Percentiles rank a stretch among this genome's conserved stretches.
phyloP scores from a whole-genome alignment of 2,329 filamentous ascomycete species.

The Trichoderma cornu-damae region DNA sequence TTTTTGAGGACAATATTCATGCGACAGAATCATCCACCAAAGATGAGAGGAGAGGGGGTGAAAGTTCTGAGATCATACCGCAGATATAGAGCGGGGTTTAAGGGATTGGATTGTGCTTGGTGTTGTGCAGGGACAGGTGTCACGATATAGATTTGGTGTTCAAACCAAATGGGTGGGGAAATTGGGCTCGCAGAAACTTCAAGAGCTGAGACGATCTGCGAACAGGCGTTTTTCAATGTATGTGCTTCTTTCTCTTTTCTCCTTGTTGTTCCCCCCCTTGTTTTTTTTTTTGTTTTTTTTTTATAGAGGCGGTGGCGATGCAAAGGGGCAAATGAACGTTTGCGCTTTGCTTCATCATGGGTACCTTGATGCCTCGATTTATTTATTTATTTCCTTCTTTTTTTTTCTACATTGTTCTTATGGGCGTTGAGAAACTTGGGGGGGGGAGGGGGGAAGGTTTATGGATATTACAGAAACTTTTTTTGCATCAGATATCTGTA shows the following conservation, averaged over 20 bases:
- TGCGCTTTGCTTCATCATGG: neutral
- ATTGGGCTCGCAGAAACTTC: conserved; percentile 40
- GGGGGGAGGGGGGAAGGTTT: neutral
- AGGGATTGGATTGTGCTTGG: conserved; percentile 4
- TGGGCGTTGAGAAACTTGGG: neutral
- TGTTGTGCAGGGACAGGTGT: conserved; percentile 10
- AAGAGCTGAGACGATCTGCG: conserved; percentile 54
- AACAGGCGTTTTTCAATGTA: conserved; percentile 15
- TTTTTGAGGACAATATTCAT: neutral
- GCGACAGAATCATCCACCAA: neutral
- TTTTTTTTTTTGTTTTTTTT: neutral
- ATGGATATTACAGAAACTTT: neutral
- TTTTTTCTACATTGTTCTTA: neutral
- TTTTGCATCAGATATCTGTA: neutral
- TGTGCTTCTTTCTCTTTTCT: conserved; percentile 21
- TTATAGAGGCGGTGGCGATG: neutral
- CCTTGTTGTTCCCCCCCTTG: neutral
- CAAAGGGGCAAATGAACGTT: neutral
- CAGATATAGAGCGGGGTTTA: conserved; percentile 1
- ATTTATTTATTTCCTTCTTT: neutral
- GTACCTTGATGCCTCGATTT: neutral
- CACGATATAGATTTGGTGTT: conserved; percentile 2
- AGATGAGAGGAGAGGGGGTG: neutral
- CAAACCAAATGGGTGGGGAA: conserved; percentile 24
- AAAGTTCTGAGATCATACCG: neutral